Evolutionary conservation across 495 filamentous ascomycete genomes (phyloP), one percentile per base, ranked within the genome.

Genomic region (Parathielavia hyrcaniae): DNA sequence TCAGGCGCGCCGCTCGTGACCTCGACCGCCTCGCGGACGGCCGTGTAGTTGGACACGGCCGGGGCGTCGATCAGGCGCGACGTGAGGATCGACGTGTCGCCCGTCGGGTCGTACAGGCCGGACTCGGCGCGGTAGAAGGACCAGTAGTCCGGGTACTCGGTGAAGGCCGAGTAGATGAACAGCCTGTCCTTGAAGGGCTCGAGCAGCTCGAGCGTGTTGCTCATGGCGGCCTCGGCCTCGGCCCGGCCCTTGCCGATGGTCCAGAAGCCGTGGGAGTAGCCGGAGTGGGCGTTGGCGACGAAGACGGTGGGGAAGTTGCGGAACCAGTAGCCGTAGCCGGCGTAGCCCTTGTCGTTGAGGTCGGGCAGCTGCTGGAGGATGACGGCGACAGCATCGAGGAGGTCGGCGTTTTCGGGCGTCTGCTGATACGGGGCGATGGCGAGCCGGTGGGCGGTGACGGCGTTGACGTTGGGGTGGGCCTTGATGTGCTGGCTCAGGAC

Each of bases 401-500:
- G 40, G 32, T 56, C 59, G 14, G 5, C 13, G 8, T 56, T 56
- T 23, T 61, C 48, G 10, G 53, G 69, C 16, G 66, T 57, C 1
- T 52, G 17, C 38, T 51, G 2, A 5, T 44, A 44, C 12, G 61
- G 60, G 5, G 59, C 43, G 61, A 77, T 76, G 55, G 53, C 61
- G 63, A 78, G 75, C 16, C 65, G 73, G 4, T 71, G 70, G 2
- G 69, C 64, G 2, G 71, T 73, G 3, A 71, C 68, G 5, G 23
- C 38, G 6, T 65, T 61, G 4, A 71, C 59, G 45, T 75, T 73
- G 32, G 59, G 71, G 52, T 71, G 63, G 23, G 71, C 71, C 36
- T 74, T 75, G 30, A 72, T 66, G 50, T 69, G 73, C 53, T 76
- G 48, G 0, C 74, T 77, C 36, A 74, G 73, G 35, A 78, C 71